phyloP scores from a whole-genome alignment of 208 protist species.

The Phytomonas francai region DNA sequence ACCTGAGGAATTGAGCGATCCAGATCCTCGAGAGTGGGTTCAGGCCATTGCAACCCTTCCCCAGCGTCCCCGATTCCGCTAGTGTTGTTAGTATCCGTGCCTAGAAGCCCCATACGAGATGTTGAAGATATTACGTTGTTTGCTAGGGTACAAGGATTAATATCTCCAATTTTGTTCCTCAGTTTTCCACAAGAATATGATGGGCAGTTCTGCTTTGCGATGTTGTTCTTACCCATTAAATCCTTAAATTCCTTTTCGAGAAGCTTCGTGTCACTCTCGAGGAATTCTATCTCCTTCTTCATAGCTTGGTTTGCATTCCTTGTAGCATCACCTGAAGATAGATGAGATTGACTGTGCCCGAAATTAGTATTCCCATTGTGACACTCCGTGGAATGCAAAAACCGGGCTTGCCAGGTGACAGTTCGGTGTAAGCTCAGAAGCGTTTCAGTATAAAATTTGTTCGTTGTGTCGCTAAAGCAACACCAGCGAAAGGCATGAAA shows the following conservation, averaged over 20 bases:
- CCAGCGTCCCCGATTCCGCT: constrained; percentile 4
- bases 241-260: not conserved
- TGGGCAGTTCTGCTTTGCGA: not conserved
- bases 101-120: too few species aligned
- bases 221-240: not conserved
- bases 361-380: too few species aligned
- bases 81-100: not conserved
- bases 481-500: not conserved
- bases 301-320: not conserved
- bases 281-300: constrained; percentile 12
- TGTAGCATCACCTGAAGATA: not conserved
- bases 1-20: constrained; percentile 77
- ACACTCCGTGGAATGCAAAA: too few species aligned
- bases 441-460: too few species aligned
- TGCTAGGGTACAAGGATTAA: not conserved
- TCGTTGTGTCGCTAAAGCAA: not conserved
- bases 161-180: not conserved
- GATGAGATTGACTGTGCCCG: too few species aligned
- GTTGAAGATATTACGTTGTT: too few species aligned
- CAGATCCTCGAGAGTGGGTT: constrained; percentile 62
- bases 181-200: too few species aligned
- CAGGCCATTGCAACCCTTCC: constrained; percentile 23
- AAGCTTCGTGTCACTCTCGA: constrained; percentile 17
- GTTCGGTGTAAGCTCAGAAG: too few species aligned
- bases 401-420: too few species aligned